Base-by-base conservation (phyloP, 495 filamentous ascomycete species). In the Friedmanniomyces endolithicus region DNA sequence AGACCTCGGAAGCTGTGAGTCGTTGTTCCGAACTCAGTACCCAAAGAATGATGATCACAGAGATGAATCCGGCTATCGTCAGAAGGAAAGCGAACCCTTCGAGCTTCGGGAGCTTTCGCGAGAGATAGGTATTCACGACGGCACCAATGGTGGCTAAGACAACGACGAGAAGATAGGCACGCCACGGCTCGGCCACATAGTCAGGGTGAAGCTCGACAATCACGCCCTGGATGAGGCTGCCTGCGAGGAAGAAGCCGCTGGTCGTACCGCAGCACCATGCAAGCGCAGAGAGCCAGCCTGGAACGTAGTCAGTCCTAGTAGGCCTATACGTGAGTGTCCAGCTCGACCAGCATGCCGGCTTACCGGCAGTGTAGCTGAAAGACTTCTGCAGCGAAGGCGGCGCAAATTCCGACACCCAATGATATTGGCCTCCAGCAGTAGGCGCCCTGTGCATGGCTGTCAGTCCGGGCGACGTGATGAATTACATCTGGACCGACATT, bases 341-440 rank as follows among this genome's bases (percentile, higher is more conserved):
- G 20, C 44, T 47, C 12, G 24, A 47, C 9, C 44, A 47, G 17
- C 3, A 8, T 29, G 3, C 4, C 7, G 16, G 2, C 37, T 53
- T 45, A 66, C 73, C 72, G 11, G 70, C 69, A 11, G 71, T 55
- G 54, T 75, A 78, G 39, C 71, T 74, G 6, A 76, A 50, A 31
- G 68, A 69, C 41, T 68, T 68, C 54, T 76, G 75, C 23, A 62
- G 64, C 19, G 59, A 56, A 6, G 60, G 64, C 0, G 72, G 68
- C 0, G 73, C 64, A 49, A 77, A 76, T 51, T 77, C 75, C 0
- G 70, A 74, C 20, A 74, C 71, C 72, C 73, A 75, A 52, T 75
- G 73, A 41, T 74, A 75, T 56, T 75, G 71, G 0, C 71, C 72
- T 25, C 44, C 25, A 3, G 31, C 24, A 50, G 48, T 35, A 50